phyloP scores from a whole-genome alignment of 306 rosid species.

The Begonia fuchsioides region DNA sequence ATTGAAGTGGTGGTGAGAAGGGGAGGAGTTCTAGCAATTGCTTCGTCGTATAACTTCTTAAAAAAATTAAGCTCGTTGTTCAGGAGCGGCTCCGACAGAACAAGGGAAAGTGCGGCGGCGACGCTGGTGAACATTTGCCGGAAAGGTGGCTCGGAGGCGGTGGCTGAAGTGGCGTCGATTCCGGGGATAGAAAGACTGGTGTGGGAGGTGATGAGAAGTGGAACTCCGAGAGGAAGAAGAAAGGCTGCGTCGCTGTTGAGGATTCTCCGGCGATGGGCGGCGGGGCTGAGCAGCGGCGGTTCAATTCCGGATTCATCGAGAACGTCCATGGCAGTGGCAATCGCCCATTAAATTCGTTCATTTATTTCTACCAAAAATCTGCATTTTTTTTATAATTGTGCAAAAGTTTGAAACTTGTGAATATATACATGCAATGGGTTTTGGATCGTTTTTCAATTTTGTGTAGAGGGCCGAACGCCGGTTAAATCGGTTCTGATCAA shows the following conservation, averaged over 20 bases:
- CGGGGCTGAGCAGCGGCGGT: conserved; percentile 27
- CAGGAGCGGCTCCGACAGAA: conserved; percentile 68
- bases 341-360: no score
- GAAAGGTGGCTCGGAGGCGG: conserved; percentile 72
- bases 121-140: conserved; percentile 62
- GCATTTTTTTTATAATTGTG: conserved; percentile 1
- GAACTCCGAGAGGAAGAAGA: conserved; percentile 52
- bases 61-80: conserved; percentile 35
- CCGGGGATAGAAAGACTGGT: conserved; percentile 64
- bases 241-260: conserved; percentile 79
- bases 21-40: conserved; percentile 59
- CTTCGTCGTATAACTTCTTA: conserved; percentile 37
- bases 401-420: no score
- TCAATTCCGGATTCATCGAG: no score
- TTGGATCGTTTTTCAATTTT: no score
- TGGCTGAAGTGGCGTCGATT: conserved; percentile 50
- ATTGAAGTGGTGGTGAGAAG: conserved; percentile 69
- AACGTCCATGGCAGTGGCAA: no score
- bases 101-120: conserved; percentile 79
- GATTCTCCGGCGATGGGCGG: conserved; percentile 76
- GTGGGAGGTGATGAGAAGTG: conserved; percentile 82
- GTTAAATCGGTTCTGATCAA: no score
- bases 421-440: conserved; percentile 2
- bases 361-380: no score
- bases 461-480: no score